Base-by-base conservation (phyloP, 176 grass and related monocot genomes). In the Phoenix dactylifera region DNA sequence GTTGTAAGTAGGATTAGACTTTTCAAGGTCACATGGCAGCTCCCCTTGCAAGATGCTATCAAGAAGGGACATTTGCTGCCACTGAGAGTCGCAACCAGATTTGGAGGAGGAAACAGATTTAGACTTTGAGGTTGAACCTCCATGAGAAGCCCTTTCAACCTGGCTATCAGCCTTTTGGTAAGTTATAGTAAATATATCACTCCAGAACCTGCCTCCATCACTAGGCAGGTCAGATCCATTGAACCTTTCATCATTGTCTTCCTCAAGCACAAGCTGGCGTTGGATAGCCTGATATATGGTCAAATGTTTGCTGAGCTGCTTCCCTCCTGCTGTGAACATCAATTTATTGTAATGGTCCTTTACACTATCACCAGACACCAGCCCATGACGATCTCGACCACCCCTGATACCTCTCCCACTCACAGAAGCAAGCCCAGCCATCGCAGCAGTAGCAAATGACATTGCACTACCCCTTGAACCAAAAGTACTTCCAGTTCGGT, bases 261-360 rank as follows among this genome's bases (percentile, higher is more conserved):
- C 89, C 54, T 83, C 82, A 75, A 66, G 79, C 23, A 86, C 44
- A 49, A 76, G 57, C 52, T 89, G 90, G 0, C 74, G 79, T 66
- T 95, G 90, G 52, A 89, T 72, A 74, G 85, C 90, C 70, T 95
- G 90, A 74, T 95, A 95, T 54, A 95, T 74, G 0, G 90, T 95
- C 71, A 86, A 75, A 74, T 86, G 70, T 66, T 95, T 95, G 76
- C 65, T 89, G 25, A 95, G 85, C 48, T 89, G 85, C 52, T 77
- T 85, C 24, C 90, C 90, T 10, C 79, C 82, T 55, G 79, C 67
- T 39, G 73, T 86, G 69, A 95, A 95, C 68, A 83, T 76, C 58
- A 95, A 70, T 78, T 77, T 89, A 39, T 84, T 89, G 7, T 55
- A 22, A 65, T 75, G 67, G 22, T 89, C 90, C 22, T 55, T 77